phyloP scores from a whole-genome alignment of 345 rosid genomes.

The Eucalyptus microcorys region DNA sequence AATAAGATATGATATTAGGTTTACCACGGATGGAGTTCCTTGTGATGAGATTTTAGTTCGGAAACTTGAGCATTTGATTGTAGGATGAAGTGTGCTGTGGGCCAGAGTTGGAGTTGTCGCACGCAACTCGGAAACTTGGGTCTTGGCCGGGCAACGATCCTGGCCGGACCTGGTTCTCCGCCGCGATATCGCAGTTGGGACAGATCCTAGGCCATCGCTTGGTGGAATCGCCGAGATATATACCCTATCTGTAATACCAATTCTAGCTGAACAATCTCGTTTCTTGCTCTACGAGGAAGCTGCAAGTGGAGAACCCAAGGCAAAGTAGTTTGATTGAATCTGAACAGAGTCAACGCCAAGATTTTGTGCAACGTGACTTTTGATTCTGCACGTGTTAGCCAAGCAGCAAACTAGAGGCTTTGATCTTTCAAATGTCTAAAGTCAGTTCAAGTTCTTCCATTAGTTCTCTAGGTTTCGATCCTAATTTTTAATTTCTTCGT shows the following conservation, averaged over 20 bases:
- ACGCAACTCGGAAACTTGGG: neutral
- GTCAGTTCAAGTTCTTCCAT: neutral
- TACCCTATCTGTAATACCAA: neutral
- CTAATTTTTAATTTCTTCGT: neutral
- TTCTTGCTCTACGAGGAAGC: neutral
- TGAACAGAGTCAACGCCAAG: neutral
- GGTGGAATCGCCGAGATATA: neutral
- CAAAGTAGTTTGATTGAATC: neutral
- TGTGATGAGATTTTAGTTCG: neutral
- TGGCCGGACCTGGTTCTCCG: neutral
- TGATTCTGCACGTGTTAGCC: neutral
- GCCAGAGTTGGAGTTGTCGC: neutral
- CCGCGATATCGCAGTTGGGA: neutral
- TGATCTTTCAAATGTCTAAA: neutral
- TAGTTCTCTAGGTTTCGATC: neutral
- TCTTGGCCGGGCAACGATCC: neutral
- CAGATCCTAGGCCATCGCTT: neutral
- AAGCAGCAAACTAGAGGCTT: neutral
- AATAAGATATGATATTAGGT: neutral
- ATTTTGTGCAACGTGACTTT: neutral
- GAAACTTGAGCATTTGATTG: neutral
- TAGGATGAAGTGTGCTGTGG: neutral
- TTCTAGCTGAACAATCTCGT: neutral
- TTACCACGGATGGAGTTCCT: neutral
- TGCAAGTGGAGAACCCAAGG: neutral